Base-by-base conservation (phyloP, 306 rosid genomes). In the Lithocarpus polystachyus region DNA sequence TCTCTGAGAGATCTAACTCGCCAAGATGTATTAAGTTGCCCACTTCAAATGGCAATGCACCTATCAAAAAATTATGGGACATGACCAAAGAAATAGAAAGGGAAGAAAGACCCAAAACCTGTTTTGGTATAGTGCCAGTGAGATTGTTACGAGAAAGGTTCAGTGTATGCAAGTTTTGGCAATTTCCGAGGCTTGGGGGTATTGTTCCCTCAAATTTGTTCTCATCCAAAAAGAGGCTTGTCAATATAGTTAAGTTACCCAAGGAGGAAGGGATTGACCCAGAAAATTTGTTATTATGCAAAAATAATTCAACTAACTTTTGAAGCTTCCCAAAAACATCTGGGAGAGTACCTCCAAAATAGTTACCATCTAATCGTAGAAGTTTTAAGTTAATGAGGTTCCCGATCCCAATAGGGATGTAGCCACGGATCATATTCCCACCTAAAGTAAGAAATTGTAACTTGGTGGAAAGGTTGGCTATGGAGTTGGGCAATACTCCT, bases 171-270 rank as follows among this genome's bases (percentile, higher is more conserved):
- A 85, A 67, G 1, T 74, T 77, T 17, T 61, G 55, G 28, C 82
- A 83, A 7, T 81, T 83, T 78, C 81, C 86, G 2, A 88, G 80
- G 59, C 86, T 85, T 2, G 56, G n/a, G 22, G 87, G 91, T 68
- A 82, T 88, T 15, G 55, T 48, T 80, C 91, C 91, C 20, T 78
- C 77, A 28, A 85, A 78, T 15, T 51, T 72, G 65, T 85, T 88
- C 28, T 56, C 77, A 3, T 74, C 56, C 54, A 83, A 23, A 52
- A 33, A 67, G 57, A 85, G 68, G 2, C 4, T 19, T 11, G 18
- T 78, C 72, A 85, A 33, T 35, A 57, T 54, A 68, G 87, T 75
- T 56, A 85, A 78, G 74, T 85, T 88, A 53, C 91, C 91, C 1
- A 85, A 7, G 28, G 91, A 75, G 35, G 69, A 78, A 60, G 87